phyloP scores from a whole-genome alignment of 805 yeast genomes.

The Priceomyces melissophilus region DNA sequence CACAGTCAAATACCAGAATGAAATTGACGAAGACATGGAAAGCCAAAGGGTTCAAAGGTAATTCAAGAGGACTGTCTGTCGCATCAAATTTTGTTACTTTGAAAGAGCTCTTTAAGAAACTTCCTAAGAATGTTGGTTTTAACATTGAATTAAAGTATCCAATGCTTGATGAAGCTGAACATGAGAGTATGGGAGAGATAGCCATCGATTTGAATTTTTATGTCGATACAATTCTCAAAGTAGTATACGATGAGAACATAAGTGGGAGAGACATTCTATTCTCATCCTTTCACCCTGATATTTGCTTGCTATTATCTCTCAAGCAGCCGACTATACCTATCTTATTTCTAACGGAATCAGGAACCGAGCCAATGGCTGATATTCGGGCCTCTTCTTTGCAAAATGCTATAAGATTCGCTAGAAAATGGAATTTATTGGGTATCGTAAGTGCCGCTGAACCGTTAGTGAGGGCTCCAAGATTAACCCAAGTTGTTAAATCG shows the following conservation, averaged over 20 bases:
- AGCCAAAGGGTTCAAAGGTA: slow-evolving; percentile 85
- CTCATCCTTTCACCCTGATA: slow-evolving; percentile 93
- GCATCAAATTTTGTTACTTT: slow-evolving; percentile 91
- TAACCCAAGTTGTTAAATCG: slow-evolving; percentile 86
- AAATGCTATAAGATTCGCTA: slow-evolving; percentile 86
- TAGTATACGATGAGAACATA: slow-evolving; percentile 70
- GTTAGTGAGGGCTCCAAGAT: slow-evolving; percentile 81
- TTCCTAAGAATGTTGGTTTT: slow-evolving; percentile 85
- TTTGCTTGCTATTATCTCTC: slow-evolving; percentile 77
- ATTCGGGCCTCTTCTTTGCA: slow-evolving; percentile 83
- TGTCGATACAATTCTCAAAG: slow-evolving; percentile 80
- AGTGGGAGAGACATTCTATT: slow-evolving; percentile 82
- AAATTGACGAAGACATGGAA: slow-evolving; percentile 86
- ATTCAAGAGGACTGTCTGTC: slow-evolving; percentile 80
- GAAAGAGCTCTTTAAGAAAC: slow-evolving; percentile 73
- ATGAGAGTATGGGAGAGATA: slow-evolving; percentile 82
- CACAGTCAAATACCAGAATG: slow-evolving; percentile 59
- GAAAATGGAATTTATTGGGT: slow-evolving; percentile 87
- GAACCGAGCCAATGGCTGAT: slow-evolving; percentile 84
- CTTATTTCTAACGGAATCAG: slow-evolving; percentile 84
- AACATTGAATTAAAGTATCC: slow-evolving; percentile 95
- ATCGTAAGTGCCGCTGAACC: slow-evolving; percentile 88
- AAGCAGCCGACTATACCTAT: slow-evolving; percentile 95
- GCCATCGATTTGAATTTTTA: slow-evolving; percentile 81
- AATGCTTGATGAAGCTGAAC: slow-evolving; percentile 88